phyloP scores from a whole-genome alignment of 225 moss, liverwort and hornwort genomes.

The Polytrichum formosum region DNA sequence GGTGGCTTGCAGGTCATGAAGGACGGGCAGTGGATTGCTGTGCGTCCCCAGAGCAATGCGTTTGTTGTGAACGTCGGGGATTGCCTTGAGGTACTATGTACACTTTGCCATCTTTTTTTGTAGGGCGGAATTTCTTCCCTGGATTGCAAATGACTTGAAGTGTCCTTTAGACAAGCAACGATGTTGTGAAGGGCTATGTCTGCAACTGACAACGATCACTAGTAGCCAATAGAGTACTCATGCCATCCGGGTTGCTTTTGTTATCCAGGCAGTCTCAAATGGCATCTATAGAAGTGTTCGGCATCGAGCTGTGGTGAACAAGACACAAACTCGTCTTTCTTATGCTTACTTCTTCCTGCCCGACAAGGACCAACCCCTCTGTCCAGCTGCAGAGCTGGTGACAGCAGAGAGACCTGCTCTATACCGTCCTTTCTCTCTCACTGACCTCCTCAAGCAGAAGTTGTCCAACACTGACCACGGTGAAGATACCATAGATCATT shows the following conservation, averaged over 20 bases:
- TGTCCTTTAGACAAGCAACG: not conserved
- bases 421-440: not conserved
- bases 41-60: constrained; percentile 12
- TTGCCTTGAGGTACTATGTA: constrained; percentile 10
- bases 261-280: constrained; percentile 6
- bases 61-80: constrained; percentile 25
- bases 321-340: not conserved
- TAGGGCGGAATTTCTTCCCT: not conserved
- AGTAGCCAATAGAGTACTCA: too few relatives aligned
- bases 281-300: constrained; percentile 1
- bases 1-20: constrained; percentile 14
- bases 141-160: not conserved
- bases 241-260: too few relatives aligned
- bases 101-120: not conserved
- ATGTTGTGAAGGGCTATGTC: not conserved
- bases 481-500: not conserved
- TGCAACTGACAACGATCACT: not conserved
- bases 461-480: not conserved
- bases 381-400: not conserved
- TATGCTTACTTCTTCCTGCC: not conserved
- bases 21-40: constrained; percentile 9
- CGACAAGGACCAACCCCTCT: not conserved
- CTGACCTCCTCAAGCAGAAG: not conserved
- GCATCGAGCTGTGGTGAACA: constrained; percentile 7
- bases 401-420: not conserved